phyloP scores from a whole-genome alignment of 257 asterid genomes.

The Solanum paucissectum region DNA sequence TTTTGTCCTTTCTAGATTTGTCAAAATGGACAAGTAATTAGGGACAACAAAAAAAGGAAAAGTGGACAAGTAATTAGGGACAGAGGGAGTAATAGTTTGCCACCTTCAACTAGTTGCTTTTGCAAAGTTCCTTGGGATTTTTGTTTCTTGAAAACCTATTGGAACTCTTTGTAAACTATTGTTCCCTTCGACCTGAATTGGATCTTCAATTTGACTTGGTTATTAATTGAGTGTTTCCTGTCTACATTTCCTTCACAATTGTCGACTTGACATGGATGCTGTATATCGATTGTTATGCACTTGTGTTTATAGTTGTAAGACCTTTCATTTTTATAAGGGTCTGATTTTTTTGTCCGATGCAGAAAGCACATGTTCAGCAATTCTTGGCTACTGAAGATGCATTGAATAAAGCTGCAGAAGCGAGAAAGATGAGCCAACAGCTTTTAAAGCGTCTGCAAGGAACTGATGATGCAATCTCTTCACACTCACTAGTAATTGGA shows the following conservation, averaged over 20 bases:
- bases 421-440: conserved; percentile 63
- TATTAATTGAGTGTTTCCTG: neutral
- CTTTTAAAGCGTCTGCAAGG: conserved; percentile 89
- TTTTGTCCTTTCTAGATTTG: too few species aligned
- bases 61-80: too few species aligned
- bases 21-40: too few species aligned
- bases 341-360: conserved; percentile 7
- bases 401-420: conserved; percentile 95
- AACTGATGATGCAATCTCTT: conserved; percentile 63
- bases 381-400: conserved; percentile 98
- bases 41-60: too few species aligned
- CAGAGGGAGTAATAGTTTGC: neutral
- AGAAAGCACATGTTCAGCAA: conserved; percentile 99
- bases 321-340: neutral
- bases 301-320: neutral
- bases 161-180: neutral
- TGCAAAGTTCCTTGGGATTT: neutral
- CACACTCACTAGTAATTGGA: conserved; percentile 47
- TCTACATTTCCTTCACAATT: neutral
- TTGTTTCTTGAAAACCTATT: neutral
- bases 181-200: neutral
- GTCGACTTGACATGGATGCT: neutral
- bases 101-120: neutral
- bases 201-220: neutral
- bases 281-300: neutral